Conservation (phyloP, 495 filamentous ascomycete species). For the Podospora pseudoanserina region DNA sequence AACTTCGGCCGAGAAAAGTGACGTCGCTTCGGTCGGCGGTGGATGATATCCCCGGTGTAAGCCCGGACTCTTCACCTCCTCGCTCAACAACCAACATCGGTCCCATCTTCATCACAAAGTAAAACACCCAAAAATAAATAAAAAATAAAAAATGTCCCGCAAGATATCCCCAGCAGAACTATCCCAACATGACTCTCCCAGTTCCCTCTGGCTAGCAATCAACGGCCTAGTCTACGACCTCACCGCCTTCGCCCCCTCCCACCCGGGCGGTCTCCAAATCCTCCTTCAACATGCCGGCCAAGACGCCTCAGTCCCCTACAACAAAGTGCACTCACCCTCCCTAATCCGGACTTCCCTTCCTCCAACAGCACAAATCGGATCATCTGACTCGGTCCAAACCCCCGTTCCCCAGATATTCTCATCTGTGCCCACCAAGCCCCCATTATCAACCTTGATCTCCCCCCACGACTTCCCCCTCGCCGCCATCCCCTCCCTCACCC, state of each 20-base stretch:
- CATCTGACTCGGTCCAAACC: conserved; percentile 33
- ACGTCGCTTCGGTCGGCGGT: neutral
- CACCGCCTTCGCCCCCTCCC: conserved; percentile 58
- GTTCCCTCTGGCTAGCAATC: conserved; percentile 75
- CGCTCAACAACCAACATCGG: neutral
- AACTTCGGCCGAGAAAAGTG: neutral
- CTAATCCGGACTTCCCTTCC: conserved; percentile 56
- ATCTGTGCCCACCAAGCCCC: conserved; percentile 48
- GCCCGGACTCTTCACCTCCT: neutral
- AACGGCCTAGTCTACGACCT: conserved; percentile 75
- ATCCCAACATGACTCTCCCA: conserved; percentile 39
- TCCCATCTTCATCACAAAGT: too few relatives aligned
- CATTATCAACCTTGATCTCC: conserved; percentile 65
- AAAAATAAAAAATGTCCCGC: neutral
- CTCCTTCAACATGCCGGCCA: conserved; percentile 67
- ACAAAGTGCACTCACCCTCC: conserved; percentile 60
- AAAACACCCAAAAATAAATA: conserved; percentile 40
- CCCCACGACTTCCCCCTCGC: conserved; percentile 68
- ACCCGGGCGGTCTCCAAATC: conserved; percentile 59
- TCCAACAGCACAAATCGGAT: conserved; percentile 54
- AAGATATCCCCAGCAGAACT: neutral
- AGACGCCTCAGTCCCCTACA: conserved; percentile 69
- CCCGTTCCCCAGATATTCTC: conserved; percentile 6
- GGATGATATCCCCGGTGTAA: neutral
- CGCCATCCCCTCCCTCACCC: conserved; percentile 56